Evolutionary conservation across 495 filamentous ascomycete genomes (phyloP).

Genomic region (Lasiosphaeris hirsuta): DNA sequence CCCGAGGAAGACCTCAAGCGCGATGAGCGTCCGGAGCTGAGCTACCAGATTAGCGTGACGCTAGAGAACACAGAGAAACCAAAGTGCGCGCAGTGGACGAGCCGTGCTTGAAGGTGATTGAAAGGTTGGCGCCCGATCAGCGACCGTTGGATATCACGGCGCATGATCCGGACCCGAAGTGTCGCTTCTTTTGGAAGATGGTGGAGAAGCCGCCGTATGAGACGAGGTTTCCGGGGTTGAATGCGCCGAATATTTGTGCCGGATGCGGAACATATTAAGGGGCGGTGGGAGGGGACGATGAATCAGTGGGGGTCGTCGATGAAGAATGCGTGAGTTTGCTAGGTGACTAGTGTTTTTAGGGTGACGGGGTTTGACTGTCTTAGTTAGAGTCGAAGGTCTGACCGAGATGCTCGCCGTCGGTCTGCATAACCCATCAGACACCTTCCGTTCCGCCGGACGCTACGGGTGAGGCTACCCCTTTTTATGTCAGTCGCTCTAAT

Average conservation of each 20-base stretch:
- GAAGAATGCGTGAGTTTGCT: conserved; percentile 47
- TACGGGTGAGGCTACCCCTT: conserved; percentile 42
- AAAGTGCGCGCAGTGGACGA: conserved; percentile 52
- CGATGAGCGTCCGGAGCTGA: conserved; percentile 49
- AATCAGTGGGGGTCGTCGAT: conserved; percentile 48
- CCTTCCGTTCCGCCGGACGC: conserved; percentile 43
- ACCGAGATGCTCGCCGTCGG: conserved; percentile 49
- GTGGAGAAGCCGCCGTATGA: conserved; percentile 43
- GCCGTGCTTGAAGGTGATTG: conserved; percentile 47
- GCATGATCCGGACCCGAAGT: conserved; percentile 48
- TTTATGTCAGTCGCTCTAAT: neutral
- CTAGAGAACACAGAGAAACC: conserved; percentile 55
- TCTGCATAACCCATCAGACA: conserved; percentile 40
- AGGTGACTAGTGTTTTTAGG: too few relatives aligned
- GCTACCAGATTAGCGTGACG: conserved; percentile 51
- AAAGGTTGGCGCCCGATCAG: conserved; percentile 42
- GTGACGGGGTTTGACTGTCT: neutral
- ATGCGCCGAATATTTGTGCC: conserved; percentile 45
- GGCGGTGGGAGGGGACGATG: conserved; percentile 45
- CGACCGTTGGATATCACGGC: conserved; percentile 46
- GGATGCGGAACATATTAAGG: conserved; percentile 37
- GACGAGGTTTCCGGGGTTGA: conserved; percentile 45
- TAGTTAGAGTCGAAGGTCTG: conserved; percentile 40
- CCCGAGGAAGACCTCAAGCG: conserved; percentile 36
- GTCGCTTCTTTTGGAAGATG: conserved; percentile 52